Conservation (phyloP, 2,329 filamentous ascomycete species). For the Hymenoscyphus infarciens region DNA sequence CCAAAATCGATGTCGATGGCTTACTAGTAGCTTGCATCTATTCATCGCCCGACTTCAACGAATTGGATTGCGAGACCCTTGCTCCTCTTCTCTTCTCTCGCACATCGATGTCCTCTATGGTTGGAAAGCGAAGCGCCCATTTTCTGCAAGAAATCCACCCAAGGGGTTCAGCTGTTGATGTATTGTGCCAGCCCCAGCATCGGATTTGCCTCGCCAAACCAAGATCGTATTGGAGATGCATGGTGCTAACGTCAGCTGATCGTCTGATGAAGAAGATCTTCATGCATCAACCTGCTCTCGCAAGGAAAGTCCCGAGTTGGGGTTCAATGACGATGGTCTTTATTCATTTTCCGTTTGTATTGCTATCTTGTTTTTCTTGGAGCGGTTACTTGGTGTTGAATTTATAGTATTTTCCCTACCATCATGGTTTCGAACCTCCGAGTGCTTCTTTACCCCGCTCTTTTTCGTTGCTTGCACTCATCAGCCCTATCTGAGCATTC, state of each 20-base stretch:
- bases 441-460: too few relatives aligned
- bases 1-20: background rate
- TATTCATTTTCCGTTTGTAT: too few relatives aligned
- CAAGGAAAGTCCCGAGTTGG: background rate
- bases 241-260: conserved; percentile 1
- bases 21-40: background rate
- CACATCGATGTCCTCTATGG: background rate
- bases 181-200: background rate
- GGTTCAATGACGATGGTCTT: too few relatives aligned
- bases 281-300: background rate
- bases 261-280: background rate
- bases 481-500: too few relatives aligned
- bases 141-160: background rate
- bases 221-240: background rate
- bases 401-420: too few relatives aligned
- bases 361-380: too few relatives aligned
- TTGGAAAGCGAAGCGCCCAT: background rate
- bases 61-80: background rate
- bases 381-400: too few relatives aligned
- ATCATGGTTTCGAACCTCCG: too few relatives aligned
- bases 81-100: background rate
- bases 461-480: too few relatives aligned
- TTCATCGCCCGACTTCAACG: too few relatives aligned
- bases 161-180: background rate
- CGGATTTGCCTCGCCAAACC: background rate